Evolutionary conservation across 495 filamentous ascomycete species (phyloP), one percentile per base, ranked within the genome.

Genomic region (Penicillium silybi): DNA sequence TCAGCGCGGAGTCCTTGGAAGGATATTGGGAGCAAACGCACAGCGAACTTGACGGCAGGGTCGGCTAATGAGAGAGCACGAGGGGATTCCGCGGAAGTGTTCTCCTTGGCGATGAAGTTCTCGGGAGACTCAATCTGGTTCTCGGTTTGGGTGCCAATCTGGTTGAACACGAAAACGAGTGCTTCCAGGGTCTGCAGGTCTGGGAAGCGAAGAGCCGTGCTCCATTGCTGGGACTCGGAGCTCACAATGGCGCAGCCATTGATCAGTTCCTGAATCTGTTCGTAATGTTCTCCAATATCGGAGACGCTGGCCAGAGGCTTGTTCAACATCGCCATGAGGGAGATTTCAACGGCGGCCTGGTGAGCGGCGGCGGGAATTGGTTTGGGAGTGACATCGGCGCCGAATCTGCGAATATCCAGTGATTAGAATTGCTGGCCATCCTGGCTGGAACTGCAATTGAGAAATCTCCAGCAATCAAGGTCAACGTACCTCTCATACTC

Each of bases 31-130:
- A 29, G 5, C 41, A 35, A 22, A 81, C 87, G 67, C 75, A 92
- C 87, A 53, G 82, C 82, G 70, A 92, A 92, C 62, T 88, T 90
- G 56, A 88, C 60, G 8, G 67, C 63, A 3, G 75, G 74, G 50
- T 90, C 78, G 13, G 65, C 63, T 37, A 95, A 55, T 7, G 81
- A 67, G 5, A 85, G 68, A 16, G 52, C 41, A 25, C 63, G 51
- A 55, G 58, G 63, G 18, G 62, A 56, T 35, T 61, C 56, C 16
- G 25, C 25, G 19, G 34, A 65, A 18, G 40, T 52, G 35, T 56
- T 61, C 45, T 41, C 48, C 37, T 39, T 16, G 54, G 46, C 54
- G 23, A 51, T 43, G 27, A 57, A 41, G 15, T 19, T 46, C 53
- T 59, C 47, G 4, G 48, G 19, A 10, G 56, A 48, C 38, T 62